phyloP scores from a whole-genome alignment of 2,329 filamentous ascomycete genomes.

The Phyllosticta citribraziliensis region DNA sequence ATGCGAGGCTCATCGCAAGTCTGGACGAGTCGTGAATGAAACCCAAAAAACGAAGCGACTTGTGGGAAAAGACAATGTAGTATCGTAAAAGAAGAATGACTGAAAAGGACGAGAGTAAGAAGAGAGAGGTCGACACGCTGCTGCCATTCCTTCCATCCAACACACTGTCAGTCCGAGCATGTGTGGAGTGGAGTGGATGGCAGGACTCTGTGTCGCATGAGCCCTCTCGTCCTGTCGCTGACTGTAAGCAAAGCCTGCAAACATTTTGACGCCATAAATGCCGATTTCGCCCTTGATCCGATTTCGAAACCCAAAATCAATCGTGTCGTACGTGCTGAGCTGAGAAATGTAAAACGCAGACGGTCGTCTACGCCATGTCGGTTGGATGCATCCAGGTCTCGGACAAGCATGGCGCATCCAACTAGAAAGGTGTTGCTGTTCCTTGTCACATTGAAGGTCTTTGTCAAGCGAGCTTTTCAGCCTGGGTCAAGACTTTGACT shows the following conservation, averaged over 20 bases:
- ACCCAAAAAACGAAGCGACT: background rate
- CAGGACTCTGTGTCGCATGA: background rate
- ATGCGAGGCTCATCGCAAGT: background rate
- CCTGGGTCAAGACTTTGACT: background rate
- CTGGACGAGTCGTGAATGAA: background rate
- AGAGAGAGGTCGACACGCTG: background rate
- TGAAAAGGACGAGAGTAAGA: background rate
- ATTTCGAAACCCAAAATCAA: background rate
- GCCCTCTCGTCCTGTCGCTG: background rate
- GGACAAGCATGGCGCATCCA: background rate
- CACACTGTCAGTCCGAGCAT: background rate
- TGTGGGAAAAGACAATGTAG: background rate
- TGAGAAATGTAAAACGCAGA: background rate
- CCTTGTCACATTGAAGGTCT: background rate
- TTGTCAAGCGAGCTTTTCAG: background rate
- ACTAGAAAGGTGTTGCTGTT: background rate
- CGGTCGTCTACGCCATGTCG: background rate
- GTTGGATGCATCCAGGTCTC: background rate
- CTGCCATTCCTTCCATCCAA: background rate
- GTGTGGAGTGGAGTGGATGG: background rate
- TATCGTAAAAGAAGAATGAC: background rate
- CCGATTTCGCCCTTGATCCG: background rate
- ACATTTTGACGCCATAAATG: background rate
- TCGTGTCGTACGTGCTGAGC: background rate
- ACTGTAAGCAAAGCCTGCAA: background rate